Base-by-base conservation (phyloP, 1,139 yeast genomes). In the Entelexis paramagnoliae region DNA sequence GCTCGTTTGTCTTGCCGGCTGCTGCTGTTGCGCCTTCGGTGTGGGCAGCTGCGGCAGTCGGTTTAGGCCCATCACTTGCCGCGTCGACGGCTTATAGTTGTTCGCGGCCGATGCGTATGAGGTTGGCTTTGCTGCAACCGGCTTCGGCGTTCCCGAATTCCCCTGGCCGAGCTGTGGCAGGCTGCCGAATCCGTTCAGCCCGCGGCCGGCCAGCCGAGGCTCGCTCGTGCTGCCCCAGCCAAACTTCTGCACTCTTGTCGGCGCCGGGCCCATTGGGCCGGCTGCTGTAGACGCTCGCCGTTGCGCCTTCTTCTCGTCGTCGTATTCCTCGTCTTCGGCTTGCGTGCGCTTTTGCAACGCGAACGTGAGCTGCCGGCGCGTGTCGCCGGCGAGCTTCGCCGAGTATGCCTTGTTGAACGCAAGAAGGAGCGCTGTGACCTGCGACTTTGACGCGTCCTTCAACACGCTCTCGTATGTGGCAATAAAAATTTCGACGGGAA, bases 401-500 rank as follows among this genome's bases (percentile, higher is more conserved):
- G 26, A 20, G 24, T 55, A 30, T 2, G 57, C 51, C 29, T 49
- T 51, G 19, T n/a, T 42, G 48, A 59, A 59, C n/a, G 61, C 59
- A 11, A 46, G 46, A 9, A 59, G 48, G n/a, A 59, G 53, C 7
- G 53, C 46, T 1, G 62, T 59, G 30, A 59, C 50, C 45, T 58
- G 58, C 8, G 49, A 14, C n/a, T 34, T 14, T 6, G 51, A 4
- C n/a, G 49, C 53, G 17, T 40, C 51, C 5, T 50, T 34, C 10
- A 58, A 51, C 20, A 58, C 51, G 9, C 45, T 30, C 30, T 53
- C 55, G 42, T 58, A 59, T 4, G 60, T 59, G 3, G 58, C 48
- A 5, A 56, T 36, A 26, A 59, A 58, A 7, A 57, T 55, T 17
- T 48, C 51, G 1, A 49, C 55, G 2, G 62, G 62, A 4, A 59